These are phyloP conservation scores for Candida cerambycidarum DNA, from an alignment of 805 yeast species.

Conservation along the genomic window DNA sequence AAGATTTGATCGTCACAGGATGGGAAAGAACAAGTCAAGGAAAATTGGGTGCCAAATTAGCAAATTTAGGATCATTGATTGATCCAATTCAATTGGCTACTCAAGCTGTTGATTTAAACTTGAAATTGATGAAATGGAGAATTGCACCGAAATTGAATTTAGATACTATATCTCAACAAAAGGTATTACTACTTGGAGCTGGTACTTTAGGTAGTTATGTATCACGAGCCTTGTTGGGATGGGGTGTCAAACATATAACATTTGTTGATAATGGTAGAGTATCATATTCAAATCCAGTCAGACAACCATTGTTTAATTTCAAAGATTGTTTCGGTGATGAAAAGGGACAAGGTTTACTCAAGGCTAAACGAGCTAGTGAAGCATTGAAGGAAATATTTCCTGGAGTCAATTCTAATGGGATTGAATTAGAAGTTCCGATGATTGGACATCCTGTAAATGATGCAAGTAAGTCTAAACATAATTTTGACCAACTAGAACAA, in stretches of 20 bases:
- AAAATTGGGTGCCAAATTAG: slow-evolving; percentile 75
- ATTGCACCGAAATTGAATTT: slow-evolving; percentile 79
- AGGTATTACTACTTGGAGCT: slow-evolving; percentile 83
- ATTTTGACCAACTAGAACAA: slow-evolving; percentile 51
- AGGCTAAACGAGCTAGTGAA: slow-evolving; percentile 77
- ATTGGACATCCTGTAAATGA: slow-evolving; percentile 83
- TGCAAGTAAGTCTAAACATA: slow-evolving; percentile 47
- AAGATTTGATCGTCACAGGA: slow-evolving; percentile 55
- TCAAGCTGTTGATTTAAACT: slow-evolving; percentile 88
- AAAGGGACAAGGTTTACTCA: slow-evolving; percentile 56
- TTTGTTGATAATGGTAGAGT: slow-evolving; percentile 89
- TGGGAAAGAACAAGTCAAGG: slow-evolving; percentile 86
- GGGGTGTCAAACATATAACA: slow-evolving; percentile 89
- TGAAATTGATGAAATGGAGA: slow-evolving; percentile 96
- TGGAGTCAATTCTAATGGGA: slow-evolving; percentile 63
- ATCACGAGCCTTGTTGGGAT: slow-evolving; percentile 79
- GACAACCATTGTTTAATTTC: slow-evolving; percentile 85
- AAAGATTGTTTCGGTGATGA: slow-evolving; percentile 78
- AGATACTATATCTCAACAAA: slow-evolving; percentile 57
- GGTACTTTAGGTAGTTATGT: slow-evolving; percentile 96
- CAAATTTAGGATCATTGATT: slow-evolving; percentile 77
- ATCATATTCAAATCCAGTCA: slow-evolving; percentile 91
- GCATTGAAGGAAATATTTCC: slow-evolving; percentile 77
- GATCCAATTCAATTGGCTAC: slow-evolving; percentile 81
- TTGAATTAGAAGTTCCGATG: slow-evolving; percentile 83